Base-by-base conservation (phyloP, 2,329 filamentous ascomycete genomes). In the Ilyonectria destructans region DNA sequence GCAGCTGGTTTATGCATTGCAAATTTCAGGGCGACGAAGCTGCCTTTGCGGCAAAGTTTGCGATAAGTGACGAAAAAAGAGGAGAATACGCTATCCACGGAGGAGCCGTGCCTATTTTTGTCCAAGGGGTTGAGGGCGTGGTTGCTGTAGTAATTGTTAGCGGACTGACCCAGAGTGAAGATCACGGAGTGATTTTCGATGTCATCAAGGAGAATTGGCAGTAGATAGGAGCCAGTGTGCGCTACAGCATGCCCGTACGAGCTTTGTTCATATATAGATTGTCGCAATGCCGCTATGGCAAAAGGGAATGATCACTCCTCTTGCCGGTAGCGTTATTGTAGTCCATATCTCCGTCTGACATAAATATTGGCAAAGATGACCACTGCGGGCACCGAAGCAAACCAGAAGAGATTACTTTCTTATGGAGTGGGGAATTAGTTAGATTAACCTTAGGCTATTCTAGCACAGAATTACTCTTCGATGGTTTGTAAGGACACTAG, bases 401-500 rank as follows among this genome's bases (percentile, higher is more conserved):
- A 1, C 7, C 9, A 4, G 12, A 33, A 12, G 31, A 33, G 31
- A 84, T 85, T 15, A 82, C 26, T 1, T 4, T 26, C 4, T 6
- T 26, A 26, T 26, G 5, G 26, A 26, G 26, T 26, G 5, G 4
- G 26, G 26, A 26, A 26, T 26, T 26, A 5, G 26, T 26, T 26
- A 26, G 21, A 4, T 2, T 23, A 23, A 23, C 4, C 2, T 23
- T 23, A 4, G 21, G 4, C 21, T 23, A 2, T 23, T 23, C 21
- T 23, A 23, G 2, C 2, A 23, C 21, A 23, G n/a, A n/a, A n/a
- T n/a, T n/a, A n/a, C n/a, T n/a, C 21, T 23, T 23, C 21, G 21
- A 23, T 23, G 4, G 2, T 4, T 23, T 23, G 21, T 4, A 23
- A 23, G 21, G 21, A 23, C 21, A 23, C 21, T 23, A 23, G 21